Percentiles rank a stretch among this genome's conserved stretches.
phyloP scores from a whole-genome alignment of 2,329 filamentous ascomycete species.

The Botrytis elliptica region DNA sequence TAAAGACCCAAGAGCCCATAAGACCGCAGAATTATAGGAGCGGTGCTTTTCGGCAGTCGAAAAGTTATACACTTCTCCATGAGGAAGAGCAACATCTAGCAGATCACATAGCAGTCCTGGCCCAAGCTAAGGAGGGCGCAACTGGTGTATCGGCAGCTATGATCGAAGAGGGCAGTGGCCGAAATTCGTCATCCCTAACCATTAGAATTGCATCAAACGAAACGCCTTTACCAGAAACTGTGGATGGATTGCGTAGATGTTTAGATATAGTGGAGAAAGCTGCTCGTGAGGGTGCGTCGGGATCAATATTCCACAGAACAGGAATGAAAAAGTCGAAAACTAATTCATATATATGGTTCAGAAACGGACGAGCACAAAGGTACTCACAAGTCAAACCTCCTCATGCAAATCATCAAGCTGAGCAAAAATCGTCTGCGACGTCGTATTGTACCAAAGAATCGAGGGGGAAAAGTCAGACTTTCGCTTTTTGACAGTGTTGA shows the following conservation, averaged over 20 bases:
- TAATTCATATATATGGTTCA: neutral
- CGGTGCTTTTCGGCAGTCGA: neutral
- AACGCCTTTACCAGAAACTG: constrained; percentile 14
- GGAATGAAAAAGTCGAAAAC: neutral
- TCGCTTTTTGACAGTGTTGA: too few species aligned
- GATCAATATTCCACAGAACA: too few species aligned
- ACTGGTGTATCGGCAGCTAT: constrained; percentile 28
- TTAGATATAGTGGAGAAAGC: neutral
- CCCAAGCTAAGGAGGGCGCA: constrained; percentile 19
- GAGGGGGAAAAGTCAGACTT: too few species aligned
- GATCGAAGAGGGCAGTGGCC: constrained; percentile 25
- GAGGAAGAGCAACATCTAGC: constrained; percentile 26
- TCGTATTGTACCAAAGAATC: neutral
- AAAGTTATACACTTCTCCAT: constrained; percentile 1
- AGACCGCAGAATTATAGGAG: constrained; percentile 15
- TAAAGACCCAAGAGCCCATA: neutral
- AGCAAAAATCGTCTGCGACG: neutral
- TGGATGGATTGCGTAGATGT: constrained; percentile 7
- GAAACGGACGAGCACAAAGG: too few species aligned
- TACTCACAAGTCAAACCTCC: too few species aligned
- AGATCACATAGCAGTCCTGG: constrained; percentile 30
- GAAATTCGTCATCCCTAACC: constrained; percentile 9
- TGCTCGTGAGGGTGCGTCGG: constrained; percentile 14
- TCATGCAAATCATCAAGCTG: neutral
- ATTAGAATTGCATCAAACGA: constrained; percentile 31